Evolutionary conservation across 345 rosid species (phyloP), one percentile per base, ranked within the genome.

Genomic region (Aegle marmelos): DNA sequence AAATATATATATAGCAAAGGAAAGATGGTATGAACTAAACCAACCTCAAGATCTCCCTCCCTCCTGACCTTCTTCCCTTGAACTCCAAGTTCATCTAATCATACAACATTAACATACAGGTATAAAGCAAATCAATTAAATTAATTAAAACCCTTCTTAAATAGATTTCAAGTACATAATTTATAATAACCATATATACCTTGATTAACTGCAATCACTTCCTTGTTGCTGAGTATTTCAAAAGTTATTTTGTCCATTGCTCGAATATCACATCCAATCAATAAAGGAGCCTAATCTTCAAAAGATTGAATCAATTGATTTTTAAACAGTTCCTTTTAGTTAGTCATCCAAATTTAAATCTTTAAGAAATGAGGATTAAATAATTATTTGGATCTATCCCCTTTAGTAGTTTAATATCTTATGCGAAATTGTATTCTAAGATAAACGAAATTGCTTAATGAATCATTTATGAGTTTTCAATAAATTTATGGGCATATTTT

Each of bases 161-260:
- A 1, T 37, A 1, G 25, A 33, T 8, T 64, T 31, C 11, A 7
- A 9, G 4, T 45, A 45, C 13, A 10, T 11, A 45, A 45, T 45
- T 45, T 21, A 41, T 3, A 39, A 6, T 4, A 16, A 27, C 4
- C 10, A 24, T 11, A 14, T 2, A 1, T 73, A 89, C 92, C 94
- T 89, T 91, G 95, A 78, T 88, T 91, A 13, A 91, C 90, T 14
- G 83, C 91, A 75, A 87, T 87, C 25, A 91, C 93, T 79, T 89
- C 89, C 13, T 64, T 77, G 73, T 91, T 91, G 84, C 83, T 73
- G 22, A 91, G 76, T 66, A 89, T 71, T 54, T 70, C 75, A 5
- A 57, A 28, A 54, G 93, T 87, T 72, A 45, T 86, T 0, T 65
- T 65, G 58, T 80, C 86, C 87, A 89, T 79, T 0, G 89, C 41